phyloP scores from a whole-genome alignment of 139 green algal species.

The Pleodorina starrii region DNA sequence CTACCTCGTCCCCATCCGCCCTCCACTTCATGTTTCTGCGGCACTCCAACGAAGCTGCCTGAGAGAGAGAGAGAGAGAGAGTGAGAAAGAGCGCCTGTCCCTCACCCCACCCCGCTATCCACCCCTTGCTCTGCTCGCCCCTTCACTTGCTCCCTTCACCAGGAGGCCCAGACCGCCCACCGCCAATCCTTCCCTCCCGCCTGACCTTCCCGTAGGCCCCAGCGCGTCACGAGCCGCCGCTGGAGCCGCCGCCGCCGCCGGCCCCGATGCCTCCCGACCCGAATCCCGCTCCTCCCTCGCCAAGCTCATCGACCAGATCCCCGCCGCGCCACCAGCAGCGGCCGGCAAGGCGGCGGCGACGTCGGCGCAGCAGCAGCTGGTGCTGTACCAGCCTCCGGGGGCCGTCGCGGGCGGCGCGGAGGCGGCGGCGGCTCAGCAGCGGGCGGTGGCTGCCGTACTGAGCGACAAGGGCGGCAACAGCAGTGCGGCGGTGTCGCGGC shows the following conservation, averaged over 20 bases:
- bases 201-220: too few relatives aligned
- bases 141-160: too few relatives aligned
- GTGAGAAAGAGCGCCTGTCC: too few relatives aligned
- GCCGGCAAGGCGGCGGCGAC: background rate
- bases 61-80: too few relatives aligned
- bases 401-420: background rate
- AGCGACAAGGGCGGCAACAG: slow-evolving; percentile 64
- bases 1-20: too few relatives aligned
- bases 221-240: background rate
- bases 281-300: slow-evolving; percentile 69
- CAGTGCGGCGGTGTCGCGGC: slow-evolving; percentile 82
- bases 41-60: too few relatives aligned
- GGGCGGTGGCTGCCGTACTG: slow-evolving; percentile 66
- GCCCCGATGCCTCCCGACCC: slow-evolving; percentile 20
- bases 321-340: slow-evolving; percentile 37
- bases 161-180: too few relatives aligned
- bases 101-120: too few relatives aligned
- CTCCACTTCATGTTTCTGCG: too few relatives aligned
- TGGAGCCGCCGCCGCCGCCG: background rate
- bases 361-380: slow-evolving; percentile 38
- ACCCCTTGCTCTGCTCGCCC: too few relatives aligned
- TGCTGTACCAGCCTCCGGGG: slow-evolving; percentile 31
- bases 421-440: slow-evolving; percentile 49
- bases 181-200: too few relatives aligned
- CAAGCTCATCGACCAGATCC: slow-evolving; percentile 86